Evolutionary conservation across 2,329 filamentous ascomycete genomes (phyloP), one percentile per base, ranked within the genome.

Genomic region (Escovopsis sp.): DNA sequence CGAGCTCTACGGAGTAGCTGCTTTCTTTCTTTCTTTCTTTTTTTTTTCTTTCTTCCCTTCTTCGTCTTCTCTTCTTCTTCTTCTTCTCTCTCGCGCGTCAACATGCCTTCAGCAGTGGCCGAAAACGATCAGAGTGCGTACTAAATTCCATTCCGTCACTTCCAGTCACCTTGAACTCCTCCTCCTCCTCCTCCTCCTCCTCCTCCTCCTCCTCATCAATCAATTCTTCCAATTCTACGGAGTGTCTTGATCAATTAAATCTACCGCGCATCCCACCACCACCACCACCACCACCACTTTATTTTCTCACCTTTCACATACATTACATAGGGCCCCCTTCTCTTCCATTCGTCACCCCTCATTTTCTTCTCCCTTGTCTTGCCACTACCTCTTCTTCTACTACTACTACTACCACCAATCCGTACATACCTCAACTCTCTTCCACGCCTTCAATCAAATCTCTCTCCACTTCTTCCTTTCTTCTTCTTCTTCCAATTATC

Each of bases 91-190:
- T 30, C 26, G 26, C 6, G 6, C 26, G 26, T 9, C 9, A 30
- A 44, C 32, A 53, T 53, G 51, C 50, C 50, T 42, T 51, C 49
- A 37, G 48, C 47, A 39, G 48, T 53, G 33, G 28, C 42, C 42
- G 41, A 47, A 40, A 45, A 44, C 42, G 45, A 43, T 48, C 44
- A 51, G 53, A 51, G 51, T 53, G 48, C 47, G 50, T 52, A 32
- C 41, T 30, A 5, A 9, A n/a, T n/a, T n/a, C 9, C 5, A 30
- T 30, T 30, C 9, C 26, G 5, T 30, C 26, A 30, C 26, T 30
- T 30, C 26, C 26, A 9, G 9, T 5, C 26, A 30, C 26, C 26
- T n/a, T n/a, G n/a, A 30, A 30, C 9, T 9, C 26, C 5, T 30
- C 26, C 26, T 6, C 26, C 26, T 30, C 26, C 26, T 30, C 26